Evolutionary conservation across 179 eudicot genomes (phyloP), one percentile per base, ranked within the genome.

Genomic region (Beta lomatogona): DNA sequence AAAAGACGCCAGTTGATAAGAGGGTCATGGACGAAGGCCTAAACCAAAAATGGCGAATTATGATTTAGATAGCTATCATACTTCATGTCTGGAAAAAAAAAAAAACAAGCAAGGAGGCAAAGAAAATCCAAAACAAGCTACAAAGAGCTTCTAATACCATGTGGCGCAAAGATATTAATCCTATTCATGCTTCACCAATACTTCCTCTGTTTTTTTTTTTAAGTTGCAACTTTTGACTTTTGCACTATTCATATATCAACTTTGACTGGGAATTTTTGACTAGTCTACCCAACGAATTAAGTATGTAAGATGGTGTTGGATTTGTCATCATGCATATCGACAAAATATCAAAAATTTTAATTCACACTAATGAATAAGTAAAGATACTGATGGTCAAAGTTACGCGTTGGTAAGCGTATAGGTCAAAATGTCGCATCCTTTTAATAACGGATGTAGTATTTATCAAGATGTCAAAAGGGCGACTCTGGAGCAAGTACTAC

Each of bases 11-110:
- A 96, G 76, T 96, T 96, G 75, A 96, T 94, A 31, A 96, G 92
- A 61, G 99, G 99, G 83, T 96, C 99, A 75, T 96, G 99, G 77
- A 96, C 99, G 83, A 94, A 96, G 25, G 99, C 99, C 99, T 96
- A 89, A 53, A 82, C 84, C 15, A 73, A 71, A 70, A 82, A 82
- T 75, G 60, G 52, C 13, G 53, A n/a, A 73, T 59, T 22, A 55
- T 50, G 36, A 21, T 61, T 79, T 61, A 79, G 61, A 61, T 41
- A 78, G 18, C 1, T 50, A 57, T 68, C 53, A 78, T 19, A 68
- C 21, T 22, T 63, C n/a, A 46, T 12, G 66, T 15, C 41, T 36
- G 4, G 41, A 0, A 44, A 61, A 21, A 46, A n/a, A n/a, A 46
- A 16, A 22, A 16, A 58, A n/a, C 53, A 41, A 16, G 21, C 31